Evolutionary conservation across 73 alveolate genomes (phyloP), one percentile per base, ranked within the genome.

Genomic region (Tetrahymena borealis): DNA sequence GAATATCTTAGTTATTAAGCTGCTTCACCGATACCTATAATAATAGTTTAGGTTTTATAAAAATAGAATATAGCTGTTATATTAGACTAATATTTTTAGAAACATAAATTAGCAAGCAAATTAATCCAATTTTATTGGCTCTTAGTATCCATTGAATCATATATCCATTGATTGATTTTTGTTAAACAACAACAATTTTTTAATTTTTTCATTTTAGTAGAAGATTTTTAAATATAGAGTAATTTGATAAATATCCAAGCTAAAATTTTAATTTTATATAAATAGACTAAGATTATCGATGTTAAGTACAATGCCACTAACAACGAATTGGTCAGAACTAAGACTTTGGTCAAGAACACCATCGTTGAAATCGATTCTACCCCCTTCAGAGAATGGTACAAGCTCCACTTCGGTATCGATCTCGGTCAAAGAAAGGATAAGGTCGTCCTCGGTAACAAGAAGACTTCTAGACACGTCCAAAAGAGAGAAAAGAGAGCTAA

Each of bases 251-350:
- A 10, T 5, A 41, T 1, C 16, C 11, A 60, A 7, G 3, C 85
- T 11, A 11, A 1, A 43, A 43, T 43, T n/a, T 11, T 60, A 20
- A 60, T 18, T 40, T 15, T 39, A 15, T 3, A 5, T n/a, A 38
- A 13, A 43, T 79, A 93, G 95, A 94, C 98, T 79, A 97, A 98
- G 94, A 97, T 98, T 94, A 90, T 98, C 95, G 99, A 98, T 90
- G 99, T 96, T 90, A 98, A 97, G 94, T 98, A 98, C 97, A 98
- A 98, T 92, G 99, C 99, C 95, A 96, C 99, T 94, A 98, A 97
- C 96, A 98, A 98, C 98, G 99, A 98, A 96, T 96, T 98, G 96
- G 99, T 98, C 91, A 96, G 99, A 96, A 98, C 99, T 85, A 97
- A 98, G 98, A 98, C 99, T 79, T 94, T 98, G 91, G 98, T 96